Evolutionary conservation across 2,329 filamentous ascomycete species (phyloP).

Genomic region (Leptodontidium sp.): DNA sequence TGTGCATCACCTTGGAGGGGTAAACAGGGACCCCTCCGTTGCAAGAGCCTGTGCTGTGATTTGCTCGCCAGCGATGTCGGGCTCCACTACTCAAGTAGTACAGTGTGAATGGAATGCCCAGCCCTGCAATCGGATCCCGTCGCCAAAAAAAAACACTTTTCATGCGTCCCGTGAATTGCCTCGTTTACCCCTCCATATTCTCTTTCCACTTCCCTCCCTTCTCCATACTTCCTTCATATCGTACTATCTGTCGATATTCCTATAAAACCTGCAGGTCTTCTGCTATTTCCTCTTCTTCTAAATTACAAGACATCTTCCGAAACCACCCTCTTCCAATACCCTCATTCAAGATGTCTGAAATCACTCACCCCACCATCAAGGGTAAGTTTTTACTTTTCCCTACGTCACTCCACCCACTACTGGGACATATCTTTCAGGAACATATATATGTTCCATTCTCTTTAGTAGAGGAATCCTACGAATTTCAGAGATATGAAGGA

Average conservation of each 20-base stretch:
- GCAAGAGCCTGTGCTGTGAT: background rate
- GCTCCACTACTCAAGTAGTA: no score
- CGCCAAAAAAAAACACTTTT: conserved; percentile 8
- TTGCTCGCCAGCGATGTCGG: background rate
- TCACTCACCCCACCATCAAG: conserved; percentile 65
- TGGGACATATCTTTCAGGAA: background rate
- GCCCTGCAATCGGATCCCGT: no score
- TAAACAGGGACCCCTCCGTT: background rate
- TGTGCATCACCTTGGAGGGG: background rate
- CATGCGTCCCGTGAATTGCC: conserved; percentile 8
- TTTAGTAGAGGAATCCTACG: background rate
- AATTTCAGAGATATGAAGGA: background rate
- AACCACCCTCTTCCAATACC: conserved; percentile 3
- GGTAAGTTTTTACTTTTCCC: conserved; percentile 51
- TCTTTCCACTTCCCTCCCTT: background rate
- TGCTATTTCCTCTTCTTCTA: background rate
- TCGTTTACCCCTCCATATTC: conserved; percentile 22
- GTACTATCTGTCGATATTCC: background rate
- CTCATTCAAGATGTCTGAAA: conserved; percentile 56
- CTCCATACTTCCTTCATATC: background rate
- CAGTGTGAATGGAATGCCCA: no score
- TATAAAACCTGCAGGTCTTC: background rate
- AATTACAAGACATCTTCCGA: background rate
- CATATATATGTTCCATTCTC: background rate
- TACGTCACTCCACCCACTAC: conserved; percentile 18